A percentile compares a stretch with the other conserved stretches of the same genome.
These are phyloP conservation scores for Phytophthora ramorum DNA, from an alignment of 352 stramenopile species.

Conservation along the genomic window DNA sequence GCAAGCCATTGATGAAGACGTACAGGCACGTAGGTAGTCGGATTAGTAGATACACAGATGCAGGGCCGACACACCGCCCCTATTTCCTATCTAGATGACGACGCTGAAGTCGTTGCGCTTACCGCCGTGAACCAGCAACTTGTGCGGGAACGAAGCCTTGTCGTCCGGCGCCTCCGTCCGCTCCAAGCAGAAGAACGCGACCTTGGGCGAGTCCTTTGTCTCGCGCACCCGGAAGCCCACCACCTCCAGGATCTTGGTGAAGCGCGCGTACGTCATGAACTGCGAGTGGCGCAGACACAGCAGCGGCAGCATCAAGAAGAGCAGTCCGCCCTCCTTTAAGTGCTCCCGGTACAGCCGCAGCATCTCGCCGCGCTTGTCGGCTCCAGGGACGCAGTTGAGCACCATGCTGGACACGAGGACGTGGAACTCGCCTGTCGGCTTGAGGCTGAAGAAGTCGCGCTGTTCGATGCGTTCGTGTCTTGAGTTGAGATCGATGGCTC, in stretches of 20 bases:
- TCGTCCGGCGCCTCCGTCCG: constrained; percentile 42
- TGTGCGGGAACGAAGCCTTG: constrained; percentile 52
- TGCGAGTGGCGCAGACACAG: constrained; percentile 79
- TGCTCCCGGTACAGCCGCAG: constrained; percentile 70
- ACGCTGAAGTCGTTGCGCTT: constrained; percentile 81
- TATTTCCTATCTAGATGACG: constrained; percentile 53
- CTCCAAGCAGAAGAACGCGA: constrained; percentile 85
- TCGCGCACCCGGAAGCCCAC: constrained; percentile 73
- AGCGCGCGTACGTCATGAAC: constrained; percentile 79
- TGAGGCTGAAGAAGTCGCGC: constrained; percentile 92
- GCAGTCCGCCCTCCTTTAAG: constrained; percentile 52
- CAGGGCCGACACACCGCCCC: constrained; percentile 3
- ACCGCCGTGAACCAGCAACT: constrained; percentile 46
- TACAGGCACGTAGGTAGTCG: constrained; percentile 10
- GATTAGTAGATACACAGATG: constrained; percentile 37
- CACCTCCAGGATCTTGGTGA: constrained; percentile 70
- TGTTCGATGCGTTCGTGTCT: constrained; percentile 92
- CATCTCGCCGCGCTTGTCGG: constrained; percentile 82
- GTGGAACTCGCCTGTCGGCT: constrained; percentile 78
- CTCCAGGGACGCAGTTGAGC: constrained; percentile 96
- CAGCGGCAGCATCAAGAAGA: constrained; percentile 84
- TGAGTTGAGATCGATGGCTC: constrained; percentile 95
- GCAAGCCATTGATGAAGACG: constrained; percentile 5
- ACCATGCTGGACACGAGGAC: constrained; percentile 96
- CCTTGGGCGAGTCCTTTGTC: constrained; percentile 82